These are phyloP conservation scores for Viola odorata DNA, from an alignment of 345 rosid genomes.

Conservation along the genomic window DNA sequence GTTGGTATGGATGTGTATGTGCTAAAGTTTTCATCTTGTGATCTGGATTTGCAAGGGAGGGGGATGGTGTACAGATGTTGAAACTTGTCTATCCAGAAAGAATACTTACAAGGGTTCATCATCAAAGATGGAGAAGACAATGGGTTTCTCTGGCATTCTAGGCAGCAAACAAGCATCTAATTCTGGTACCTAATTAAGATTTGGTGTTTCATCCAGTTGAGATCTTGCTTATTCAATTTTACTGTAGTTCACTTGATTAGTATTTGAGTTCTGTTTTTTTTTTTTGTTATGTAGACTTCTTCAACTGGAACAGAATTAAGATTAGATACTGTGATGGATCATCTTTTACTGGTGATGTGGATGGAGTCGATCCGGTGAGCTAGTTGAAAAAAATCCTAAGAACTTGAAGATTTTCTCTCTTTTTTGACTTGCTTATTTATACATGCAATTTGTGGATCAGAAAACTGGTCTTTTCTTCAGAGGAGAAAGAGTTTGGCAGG, in stretches of 20 bases:
- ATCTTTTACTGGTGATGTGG: constrained; percentile 87
- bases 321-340: constrained; percentile 76
- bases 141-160: constrained; percentile 81
- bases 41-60: constrained; percentile 57
- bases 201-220: neutral
- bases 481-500: constrained; percentile 81
- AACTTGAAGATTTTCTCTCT: neutral
- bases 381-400: neutral
- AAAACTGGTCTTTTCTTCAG: constrained; percentile 80
- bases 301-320: constrained; percentile 83
- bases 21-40: neutral
- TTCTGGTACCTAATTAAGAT: constrained; percentile 45
- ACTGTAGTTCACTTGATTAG: neutral
- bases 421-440: constrained; percentile 2
- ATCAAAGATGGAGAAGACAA: constrained; percentile 45
- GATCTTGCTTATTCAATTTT: neutral
- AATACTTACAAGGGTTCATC: constrained; percentile 77
- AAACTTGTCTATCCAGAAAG: constrained; percentile 55
- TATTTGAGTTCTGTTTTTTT: neutral
- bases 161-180: constrained; percentile 49
- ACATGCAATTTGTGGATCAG: constrained; percentile 41
- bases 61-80: constrained; percentile 80
- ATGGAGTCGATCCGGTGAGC: constrained; percentile 68
- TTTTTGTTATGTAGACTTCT: constrained; percentile 44
- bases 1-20: neutral